Evolutionary conservation across 2,329 filamentous ascomycete species (phyloP).

Genomic region (Trichoderma hamatum): DNA sequence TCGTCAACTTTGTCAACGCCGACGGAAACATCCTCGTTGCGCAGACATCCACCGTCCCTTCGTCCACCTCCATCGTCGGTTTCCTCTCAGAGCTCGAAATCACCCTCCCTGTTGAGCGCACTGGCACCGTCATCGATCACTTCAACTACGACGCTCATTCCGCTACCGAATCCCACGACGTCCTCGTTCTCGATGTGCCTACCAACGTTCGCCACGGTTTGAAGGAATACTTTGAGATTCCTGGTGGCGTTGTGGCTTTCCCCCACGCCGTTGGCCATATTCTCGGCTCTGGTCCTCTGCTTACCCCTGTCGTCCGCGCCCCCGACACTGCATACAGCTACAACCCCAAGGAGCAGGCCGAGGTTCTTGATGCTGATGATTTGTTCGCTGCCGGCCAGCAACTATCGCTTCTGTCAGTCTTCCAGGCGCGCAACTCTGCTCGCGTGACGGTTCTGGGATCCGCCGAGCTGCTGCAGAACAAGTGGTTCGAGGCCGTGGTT

Average conservation of each 20-base stretch:
- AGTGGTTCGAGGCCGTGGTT: slow-evolving; percentile 84
- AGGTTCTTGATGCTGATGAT: slow-evolving; percentile 68
- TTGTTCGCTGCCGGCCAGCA: slow-evolving; percentile 83
- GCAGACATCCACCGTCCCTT: slow-evolving; percentile 71
- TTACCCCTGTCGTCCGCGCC: slow-evolving; percentile 81
- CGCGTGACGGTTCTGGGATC: slow-evolving; percentile 85
- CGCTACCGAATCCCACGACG: slow-evolving; percentile 82
- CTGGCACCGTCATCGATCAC: slow-evolving; percentile 86
- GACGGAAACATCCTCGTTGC: slow-evolving; percentile 89
- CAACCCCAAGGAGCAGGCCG: slow-evolving; percentile 83
- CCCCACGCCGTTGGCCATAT: slow-evolving; percentile 79
- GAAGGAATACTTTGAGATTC: slow-evolving; percentile 71
- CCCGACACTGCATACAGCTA: slow-evolving; percentile 88
- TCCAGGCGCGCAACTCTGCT: slow-evolving; percentile 93
- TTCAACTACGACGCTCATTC: slow-evolving; percentile 86
- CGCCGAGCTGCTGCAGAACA: slow-evolving; percentile 82
- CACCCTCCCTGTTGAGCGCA: slow-evolving; percentile 81
- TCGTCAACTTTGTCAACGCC: slow-evolving; percentile 89
- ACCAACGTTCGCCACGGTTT: slow-evolving; percentile 66
- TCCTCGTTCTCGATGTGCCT: slow-evolving; percentile 76
- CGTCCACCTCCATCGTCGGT: slow-evolving; percentile 73
- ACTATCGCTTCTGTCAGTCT: slow-evolving; percentile 77
- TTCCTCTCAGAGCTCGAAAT: slow-evolving; percentile 89
- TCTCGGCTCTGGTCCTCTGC: slow-evolving; percentile 75
- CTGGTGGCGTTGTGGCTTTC: slow-evolving; percentile 69